Evolutionary conservation across 352 stramenopile genomes (phyloP), one percentile per base, ranked within the genome.

Genomic region (Globisporangium radiosum): DNA sequence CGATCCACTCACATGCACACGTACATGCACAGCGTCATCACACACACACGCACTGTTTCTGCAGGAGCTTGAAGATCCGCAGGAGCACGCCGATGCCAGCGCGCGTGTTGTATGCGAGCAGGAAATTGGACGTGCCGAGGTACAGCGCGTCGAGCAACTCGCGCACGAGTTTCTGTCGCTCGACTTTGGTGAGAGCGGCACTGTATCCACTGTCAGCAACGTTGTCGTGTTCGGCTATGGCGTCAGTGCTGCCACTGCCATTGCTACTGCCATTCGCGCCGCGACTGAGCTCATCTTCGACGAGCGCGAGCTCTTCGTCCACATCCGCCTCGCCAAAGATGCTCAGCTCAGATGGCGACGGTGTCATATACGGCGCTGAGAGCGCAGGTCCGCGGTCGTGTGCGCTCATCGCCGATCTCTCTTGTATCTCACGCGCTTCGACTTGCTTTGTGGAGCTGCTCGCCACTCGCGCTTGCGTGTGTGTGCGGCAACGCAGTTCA

Each of bases 41-140:
- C 25, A 33, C 25, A 33, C 25, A 33, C 13, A 64, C 69, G n/a
- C n/a, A 82, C 71, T 70, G 74, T 45, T 75, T 76, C 44, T 80
- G 72, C 50, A 91, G 63, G 36, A 94, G 59, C 62, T 78, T 76
- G 40, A 93, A 73, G 52, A 92, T 69, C 47, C 82, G 78, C 59
- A 94, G 59, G 44, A 94, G 59, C 14, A 86, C 67, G 37, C 80
- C 74, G 55, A 95, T 88, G 52, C 84, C 85, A 1, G 83, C 84
- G 59, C 87, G 87, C 33, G 84, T 87, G 70, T 95, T 95, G 71
- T 95, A 95, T 13, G 81, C 85, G 39, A 95, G 61, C 17, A 95
- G 54, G 50, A 95, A 95, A 68, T 95, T 95, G 66, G 73, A 79
- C 15, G 80, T 88, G 53, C 84, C 84, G 1, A 91, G 64, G 25